phyloP scores from a whole-genome alignment of 306 rosid species.

The Prunus kanzakura region DNA sequence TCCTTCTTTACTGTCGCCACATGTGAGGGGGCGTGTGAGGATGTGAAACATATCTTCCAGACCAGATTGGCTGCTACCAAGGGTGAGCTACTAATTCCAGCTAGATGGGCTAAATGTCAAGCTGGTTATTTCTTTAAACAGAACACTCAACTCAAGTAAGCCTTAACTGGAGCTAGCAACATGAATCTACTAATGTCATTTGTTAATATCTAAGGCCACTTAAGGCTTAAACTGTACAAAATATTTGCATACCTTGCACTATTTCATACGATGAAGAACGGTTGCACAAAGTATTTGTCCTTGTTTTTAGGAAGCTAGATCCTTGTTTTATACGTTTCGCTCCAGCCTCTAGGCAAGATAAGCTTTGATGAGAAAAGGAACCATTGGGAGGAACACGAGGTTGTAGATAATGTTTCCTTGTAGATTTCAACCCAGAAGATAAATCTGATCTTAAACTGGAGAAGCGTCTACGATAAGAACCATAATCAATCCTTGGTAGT shows the following conservation, averaged over 20 bases:
- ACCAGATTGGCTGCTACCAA: not conserved
- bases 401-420: slow-evolving; percentile 13
- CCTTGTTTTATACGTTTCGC: slow-evolving; percentile 20
- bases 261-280: slow-evolving; percentile 15
- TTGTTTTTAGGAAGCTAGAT: slow-evolving; percentile 11
- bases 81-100: not conserved
- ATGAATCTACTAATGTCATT: not conserved
- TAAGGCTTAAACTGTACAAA: not conserved
- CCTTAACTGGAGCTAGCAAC: too few relatives aligned
- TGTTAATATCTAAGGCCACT: not conserved
- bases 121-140: not conserved
- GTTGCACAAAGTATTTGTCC: not conserved
- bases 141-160: not conserved
- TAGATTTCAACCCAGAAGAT: slow-evolving; percentile 17
- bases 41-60: too few relatives aligned
- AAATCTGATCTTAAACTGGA: slow-evolving; percentile 10
- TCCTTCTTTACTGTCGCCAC: too few relatives aligned
- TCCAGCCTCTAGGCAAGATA: slow-evolving; percentile 14
- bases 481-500: slow-evolving; percentile 9
- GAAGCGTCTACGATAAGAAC: not conserved
- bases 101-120: too few relatives aligned
- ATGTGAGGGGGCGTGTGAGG: too few relatives aligned
- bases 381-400: slow-evolving; percentile 12
- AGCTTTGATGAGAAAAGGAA: slow-evolving; percentile 20
- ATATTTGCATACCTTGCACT: slow-evolving; percentile 28